These are phyloP conservation scores for Chenopodium quinoa DNA, from an alignment of 148 eudicot species.

Conservation along the genomic window DNA sequence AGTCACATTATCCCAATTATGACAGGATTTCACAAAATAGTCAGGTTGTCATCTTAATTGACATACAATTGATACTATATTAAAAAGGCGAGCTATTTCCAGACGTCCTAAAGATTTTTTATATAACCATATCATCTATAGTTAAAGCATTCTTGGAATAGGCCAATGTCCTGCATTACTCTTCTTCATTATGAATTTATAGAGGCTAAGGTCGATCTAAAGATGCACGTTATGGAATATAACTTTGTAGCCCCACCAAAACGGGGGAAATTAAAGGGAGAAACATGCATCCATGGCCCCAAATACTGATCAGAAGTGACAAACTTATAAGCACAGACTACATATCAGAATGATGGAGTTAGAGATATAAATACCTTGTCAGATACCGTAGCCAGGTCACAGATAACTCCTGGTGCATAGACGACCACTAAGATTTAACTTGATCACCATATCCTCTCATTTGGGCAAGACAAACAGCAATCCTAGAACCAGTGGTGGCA, in stretches of 20 bases:
- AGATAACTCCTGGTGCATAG: not conserved
- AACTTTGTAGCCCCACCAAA: not conserved
- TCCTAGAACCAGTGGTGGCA: constrained; percentile 66
- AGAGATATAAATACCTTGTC: not conserved
- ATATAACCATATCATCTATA: not conserved
- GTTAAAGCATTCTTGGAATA: not conserved
- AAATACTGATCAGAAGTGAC: not conserved
- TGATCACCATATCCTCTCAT: constrained; percentile 30
- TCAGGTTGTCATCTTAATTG: too few relatives aligned
- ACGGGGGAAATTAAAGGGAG: not conserved
- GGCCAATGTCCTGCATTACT: not conserved
- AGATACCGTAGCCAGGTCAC: constrained; percentile 10
- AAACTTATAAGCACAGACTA: too few relatives aligned
- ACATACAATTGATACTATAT: not conserved
- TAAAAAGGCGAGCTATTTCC: not conserved
- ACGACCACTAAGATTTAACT: constrained; percentile 32
- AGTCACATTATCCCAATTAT: not conserved
- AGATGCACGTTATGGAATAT: not conserved
- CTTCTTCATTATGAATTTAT: not conserved
- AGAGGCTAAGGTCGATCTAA: not conserved
- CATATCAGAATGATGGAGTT: not conserved
- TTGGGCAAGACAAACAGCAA: constrained; percentile 63
- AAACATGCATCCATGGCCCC: not conserved
- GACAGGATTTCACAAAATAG: not conserved
- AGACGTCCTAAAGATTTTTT: not conserved